A percentile compares a stretch with the other conserved stretches of the same genome.
phyloP scores from a whole-genome alignment of 805 yeast genomes.

The Teunomyces atbi region DNA sequence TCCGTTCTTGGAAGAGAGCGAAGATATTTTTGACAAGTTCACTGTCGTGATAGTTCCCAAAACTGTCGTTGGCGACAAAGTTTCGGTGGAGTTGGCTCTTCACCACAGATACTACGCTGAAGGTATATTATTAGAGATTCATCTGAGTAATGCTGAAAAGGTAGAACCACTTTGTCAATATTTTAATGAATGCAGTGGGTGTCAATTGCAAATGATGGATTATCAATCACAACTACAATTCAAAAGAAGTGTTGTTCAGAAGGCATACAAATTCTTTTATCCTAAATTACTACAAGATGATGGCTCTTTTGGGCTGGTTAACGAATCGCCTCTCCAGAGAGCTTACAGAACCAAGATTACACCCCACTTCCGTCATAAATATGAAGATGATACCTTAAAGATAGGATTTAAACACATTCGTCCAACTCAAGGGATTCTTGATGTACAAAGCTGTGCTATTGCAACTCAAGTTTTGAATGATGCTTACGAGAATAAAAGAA shows the following conservation, averaged over 20 bases:
- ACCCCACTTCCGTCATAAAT: constrained; percentile 31
- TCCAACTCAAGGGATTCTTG: constrained; percentile 24
- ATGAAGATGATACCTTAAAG: constrained; percentile 5
- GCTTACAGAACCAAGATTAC: constrained; percentile 42
- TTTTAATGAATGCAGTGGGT: constrained; percentile 39
- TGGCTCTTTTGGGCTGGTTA: constrained; percentile 23
- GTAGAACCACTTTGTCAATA: constrained; percentile 25
- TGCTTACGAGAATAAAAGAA: constrained; percentile 16
- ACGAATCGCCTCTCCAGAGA: constrained; percentile 37
- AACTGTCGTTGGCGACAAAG: constrained; percentile 38
- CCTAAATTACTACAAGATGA: constrained; percentile 19
- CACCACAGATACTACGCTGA: constrained; percentile 35
- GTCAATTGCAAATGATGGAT: constrained; percentile 42
- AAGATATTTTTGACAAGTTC: constrained; percentile 14
- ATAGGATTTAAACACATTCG: constrained; percentile 33
- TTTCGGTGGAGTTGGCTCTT: constrained; percentile 23
- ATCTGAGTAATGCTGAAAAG: constrained; percentile 2
- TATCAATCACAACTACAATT: constrained; percentile 37
- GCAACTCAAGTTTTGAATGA: constrained; percentile 33
- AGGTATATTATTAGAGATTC: constrained; percentile 20
- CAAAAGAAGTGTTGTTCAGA: constrained; percentile 28
- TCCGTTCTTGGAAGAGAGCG: constrained; percentile 10
- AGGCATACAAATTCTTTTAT: constrained; percentile 35
- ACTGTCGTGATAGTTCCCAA: constrained; percentile 37
- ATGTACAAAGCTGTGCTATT: constrained; percentile 37